Conservation (phyloP, 805 yeast species). For the Scheffersomyces stipitis region DNA sequence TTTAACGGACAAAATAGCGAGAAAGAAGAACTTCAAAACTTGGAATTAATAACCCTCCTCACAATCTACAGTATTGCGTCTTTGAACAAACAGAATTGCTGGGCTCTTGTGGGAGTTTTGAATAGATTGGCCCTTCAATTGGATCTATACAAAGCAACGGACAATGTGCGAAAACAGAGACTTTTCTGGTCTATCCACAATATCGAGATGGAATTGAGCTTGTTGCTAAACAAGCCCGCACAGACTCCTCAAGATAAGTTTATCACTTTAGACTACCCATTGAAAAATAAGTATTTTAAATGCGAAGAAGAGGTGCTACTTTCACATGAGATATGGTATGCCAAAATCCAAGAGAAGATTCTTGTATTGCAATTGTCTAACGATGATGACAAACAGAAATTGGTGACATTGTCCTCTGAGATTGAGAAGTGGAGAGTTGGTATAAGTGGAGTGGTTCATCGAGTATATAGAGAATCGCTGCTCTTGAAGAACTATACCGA, state of each 20-base stretch:
- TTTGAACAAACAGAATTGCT: slow-evolving; percentile 26
- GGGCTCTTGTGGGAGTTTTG: slow-evolving; percentile 38
- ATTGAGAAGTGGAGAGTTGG: slow-evolving; percentile 40
- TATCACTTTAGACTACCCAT: slow-evolving; percentile 16
- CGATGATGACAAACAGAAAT: slow-evolving; percentile 2
- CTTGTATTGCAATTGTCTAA: slow-evolving; percentile 12
- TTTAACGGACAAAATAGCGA: slow-evolving; percentile 11
- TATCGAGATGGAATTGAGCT: slow-evolving; percentile 38
- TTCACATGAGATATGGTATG: slow-evolving; percentile 23
- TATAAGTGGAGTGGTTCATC: slow-evolving; percentile 27
- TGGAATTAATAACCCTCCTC: slow-evolving; percentile 31
- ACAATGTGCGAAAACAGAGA: slow-evolving; percentile 9
- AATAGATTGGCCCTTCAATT: slow-evolving; percentile 24
- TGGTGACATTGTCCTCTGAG: slow-evolving; percentile 23
- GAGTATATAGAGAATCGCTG: slow-evolving; percentile 23
- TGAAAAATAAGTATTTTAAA: slow-evolving; percentile 11
- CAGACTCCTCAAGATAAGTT: slow-evolving; percentile 29
- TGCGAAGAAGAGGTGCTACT: slow-evolving; percentile 23
- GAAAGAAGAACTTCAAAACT: slow-evolving; percentile 25
- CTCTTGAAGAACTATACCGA: slow-evolving; percentile 33
- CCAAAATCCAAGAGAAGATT: slow-evolving; percentile 25
- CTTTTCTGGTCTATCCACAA: slow-evolving; percentile 40
- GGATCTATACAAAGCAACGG: slow-evolving; percentile 17
- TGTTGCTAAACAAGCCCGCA: slow-evolving; percentile 34
- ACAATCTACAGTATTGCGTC: slow-evolving; percentile 30